These are phyloP conservation scores for Trichoderma sp. DNA, from an alignment of 2,329 filamentous ascomycete species.

Conservation along the genomic window DNA sequence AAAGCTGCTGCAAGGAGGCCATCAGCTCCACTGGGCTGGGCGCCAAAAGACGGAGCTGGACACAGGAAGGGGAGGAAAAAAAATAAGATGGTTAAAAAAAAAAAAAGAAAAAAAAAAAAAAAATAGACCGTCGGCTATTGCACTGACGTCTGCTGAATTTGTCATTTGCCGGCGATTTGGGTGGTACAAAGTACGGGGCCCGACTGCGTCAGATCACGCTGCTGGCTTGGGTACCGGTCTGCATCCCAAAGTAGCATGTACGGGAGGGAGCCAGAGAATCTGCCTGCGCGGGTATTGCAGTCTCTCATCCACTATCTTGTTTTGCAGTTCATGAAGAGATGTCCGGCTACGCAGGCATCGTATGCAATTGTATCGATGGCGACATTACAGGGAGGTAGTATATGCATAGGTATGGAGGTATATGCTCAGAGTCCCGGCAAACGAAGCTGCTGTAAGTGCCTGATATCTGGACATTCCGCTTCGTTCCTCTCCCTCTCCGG, in stretches of 20 bases:
- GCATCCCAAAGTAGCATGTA: background rate
- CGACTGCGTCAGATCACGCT: background rate
- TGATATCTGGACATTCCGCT: background rate
- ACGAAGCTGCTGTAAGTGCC: background rate
- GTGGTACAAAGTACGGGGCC: background rate
- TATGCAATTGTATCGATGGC: too few species aligned
- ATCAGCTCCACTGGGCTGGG: constrained; percentile 5
- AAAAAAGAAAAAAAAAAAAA: background rate
- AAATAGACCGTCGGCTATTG: constrained; percentile 14
- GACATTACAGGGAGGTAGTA: too few species aligned
- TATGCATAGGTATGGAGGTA: too few species aligned
- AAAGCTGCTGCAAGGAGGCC: constrained; percentile 6
- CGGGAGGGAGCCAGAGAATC: background rate
- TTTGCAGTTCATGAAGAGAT: too few species aligned
- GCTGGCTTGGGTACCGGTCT: background rate
- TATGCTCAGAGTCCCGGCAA: too few species aligned
- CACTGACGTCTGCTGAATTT: background rate
- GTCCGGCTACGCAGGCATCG: background rate
- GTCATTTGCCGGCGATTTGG: background rate
- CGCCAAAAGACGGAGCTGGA: background rate
- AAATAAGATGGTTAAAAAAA: background rate
- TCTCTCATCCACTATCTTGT: background rate
- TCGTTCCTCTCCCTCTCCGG: background rate
- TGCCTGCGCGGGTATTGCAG: background rate
- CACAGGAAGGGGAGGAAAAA: background rate